Conservation (phyloP, 768 basidiomycete genomes). For the Termitomyces titanicus region DNA sequence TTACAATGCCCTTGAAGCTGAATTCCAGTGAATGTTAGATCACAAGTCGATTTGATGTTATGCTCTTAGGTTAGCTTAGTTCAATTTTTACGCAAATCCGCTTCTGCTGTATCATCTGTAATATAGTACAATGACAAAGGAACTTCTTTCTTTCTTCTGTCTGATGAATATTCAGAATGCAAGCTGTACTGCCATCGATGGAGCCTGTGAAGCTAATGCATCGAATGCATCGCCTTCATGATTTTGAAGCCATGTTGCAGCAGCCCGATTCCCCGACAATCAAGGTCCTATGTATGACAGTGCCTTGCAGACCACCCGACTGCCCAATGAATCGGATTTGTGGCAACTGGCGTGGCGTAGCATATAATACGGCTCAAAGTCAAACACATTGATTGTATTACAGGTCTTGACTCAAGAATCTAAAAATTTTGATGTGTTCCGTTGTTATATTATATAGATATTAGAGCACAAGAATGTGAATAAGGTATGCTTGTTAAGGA, state of each 20-base stretch:
- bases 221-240: not conserved
- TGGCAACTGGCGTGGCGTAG: not conserved
- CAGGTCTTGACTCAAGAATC: no score
- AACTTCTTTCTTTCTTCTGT: not conserved
- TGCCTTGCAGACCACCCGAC: no score
- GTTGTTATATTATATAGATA: not conserved
- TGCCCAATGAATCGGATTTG: not conserved
- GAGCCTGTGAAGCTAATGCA: not conserved
- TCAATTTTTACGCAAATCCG: not conserved
- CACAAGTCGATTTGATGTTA: not conserved
- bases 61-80: not conserved
- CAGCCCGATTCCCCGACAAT: not conserved
- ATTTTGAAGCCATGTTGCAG: not conserved
- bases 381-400: no score
- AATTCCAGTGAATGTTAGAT: not conserved
- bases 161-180: no score
- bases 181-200: no score
- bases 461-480: not conserved
- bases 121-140: not conserved
- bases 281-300: no score
- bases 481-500: no score
- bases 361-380: not conserved
- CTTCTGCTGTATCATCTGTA: not conserved
- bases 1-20: not conserved
- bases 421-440: not conserved